phyloP scores from a whole-genome alignment of 495 filamentous ascomycete genomes.

The Tuber magnatum region DNA sequence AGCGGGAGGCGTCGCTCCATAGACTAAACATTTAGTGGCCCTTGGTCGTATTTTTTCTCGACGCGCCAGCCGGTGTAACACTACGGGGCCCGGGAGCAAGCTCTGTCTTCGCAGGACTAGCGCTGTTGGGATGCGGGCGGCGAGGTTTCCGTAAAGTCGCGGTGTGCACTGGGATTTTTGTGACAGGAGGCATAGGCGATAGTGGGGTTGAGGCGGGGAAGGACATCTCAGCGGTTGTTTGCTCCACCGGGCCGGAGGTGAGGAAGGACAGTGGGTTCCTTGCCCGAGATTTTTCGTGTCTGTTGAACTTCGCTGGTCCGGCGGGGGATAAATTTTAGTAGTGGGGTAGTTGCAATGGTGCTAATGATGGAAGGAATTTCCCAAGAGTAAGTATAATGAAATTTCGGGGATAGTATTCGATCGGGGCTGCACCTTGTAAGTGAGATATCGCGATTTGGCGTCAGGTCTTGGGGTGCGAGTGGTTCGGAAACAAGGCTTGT shows the following conservation, averaged over 20 bases:
- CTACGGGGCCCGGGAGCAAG: background rate
- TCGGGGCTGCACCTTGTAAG: background rate
- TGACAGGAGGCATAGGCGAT: background rate
- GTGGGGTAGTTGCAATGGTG: background rate
- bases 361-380: background rate
- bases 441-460: background rate
- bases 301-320: background rate
- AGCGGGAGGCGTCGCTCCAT: background rate
- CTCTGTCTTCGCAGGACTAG: background rate
- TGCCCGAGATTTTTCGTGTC: background rate
- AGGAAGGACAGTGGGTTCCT: background rate
- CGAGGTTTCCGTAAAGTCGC: background rate
- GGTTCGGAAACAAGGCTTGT: background rate
- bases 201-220: background rate
- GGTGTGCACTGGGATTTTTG: background rate
- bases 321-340: background rate
- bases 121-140: background rate
- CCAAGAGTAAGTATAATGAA: background rate
- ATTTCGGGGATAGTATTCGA: background rate
- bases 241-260: background rate
- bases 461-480: background rate
- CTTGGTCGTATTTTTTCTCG: background rate
- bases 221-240: background rate
- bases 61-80: background rate
- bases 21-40: background rate